Conservation (phyloP, 257 asterid genomes). For the Rauvolfia tetraphylla region DNA sequence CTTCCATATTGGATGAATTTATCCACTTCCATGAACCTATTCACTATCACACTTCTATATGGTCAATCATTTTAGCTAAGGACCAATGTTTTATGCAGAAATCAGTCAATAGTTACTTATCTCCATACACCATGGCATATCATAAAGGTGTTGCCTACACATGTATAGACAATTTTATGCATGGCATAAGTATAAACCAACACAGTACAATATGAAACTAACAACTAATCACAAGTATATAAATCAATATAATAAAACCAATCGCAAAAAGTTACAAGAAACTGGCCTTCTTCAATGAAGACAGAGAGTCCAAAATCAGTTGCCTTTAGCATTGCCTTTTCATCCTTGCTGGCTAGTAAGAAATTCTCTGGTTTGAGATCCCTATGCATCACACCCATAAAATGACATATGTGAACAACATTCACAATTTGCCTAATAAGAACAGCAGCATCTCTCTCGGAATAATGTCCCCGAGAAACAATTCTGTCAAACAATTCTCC, state of each 20-base stretch:
- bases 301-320: conserved; percentile 90
- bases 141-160: not conserved
- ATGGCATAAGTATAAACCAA: not conserved
- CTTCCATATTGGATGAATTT: not conserved
- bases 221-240: not conserved
- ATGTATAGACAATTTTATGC: not conserved
- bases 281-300: conserved; percentile 73
- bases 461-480: conserved; percentile 77
- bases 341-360: conserved; percentile 69
- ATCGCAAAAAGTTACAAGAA: conserved; percentile 6
- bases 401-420: conserved; percentile 83
- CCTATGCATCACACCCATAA: conserved; percentile 90
- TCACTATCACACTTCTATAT: not conserved
- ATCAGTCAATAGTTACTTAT: not conserved
- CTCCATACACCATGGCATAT: not conserved
- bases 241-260: conserved; percentile 7
- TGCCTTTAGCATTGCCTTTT: conserved; percentile 64
- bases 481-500: conserved; percentile 81
- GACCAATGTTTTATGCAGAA: not conserved
- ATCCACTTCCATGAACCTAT: not conserved
- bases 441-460: conserved; percentile 72
- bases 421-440: conserved; percentile 76
- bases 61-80: not conserved
- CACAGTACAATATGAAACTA: not conserved
- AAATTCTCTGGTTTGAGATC: conserved; percentile 93